Conservation (phyloP, 176 grass and related monocot species). For the Triticum aestivum region DNA sequence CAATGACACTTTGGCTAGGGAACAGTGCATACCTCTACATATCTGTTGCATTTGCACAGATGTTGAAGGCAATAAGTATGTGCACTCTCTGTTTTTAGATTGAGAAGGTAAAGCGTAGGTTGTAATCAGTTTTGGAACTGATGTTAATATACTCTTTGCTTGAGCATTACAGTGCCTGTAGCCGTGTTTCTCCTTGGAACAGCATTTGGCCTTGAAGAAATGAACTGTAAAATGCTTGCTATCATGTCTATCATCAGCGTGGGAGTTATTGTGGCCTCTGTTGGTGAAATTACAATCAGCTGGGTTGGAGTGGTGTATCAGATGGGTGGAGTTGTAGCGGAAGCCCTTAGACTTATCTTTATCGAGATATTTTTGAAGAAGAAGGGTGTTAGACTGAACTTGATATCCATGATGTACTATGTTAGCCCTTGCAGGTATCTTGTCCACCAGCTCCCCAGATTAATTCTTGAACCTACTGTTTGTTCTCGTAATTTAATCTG, state of each 20-base stretch:
- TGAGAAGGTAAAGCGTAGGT: neutral
- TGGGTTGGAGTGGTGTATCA: slow-evolving; percentile 98
- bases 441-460: slow-evolving; percentile 7
- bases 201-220: slow-evolving; percentile 86
- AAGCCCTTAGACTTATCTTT: slow-evolving; percentile 92
- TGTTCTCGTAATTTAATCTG: slow-evolving; percentile 18
- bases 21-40: slow-evolving; percentile 99
- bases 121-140: slow-evolving; percentile 2
- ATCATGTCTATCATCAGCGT: slow-evolving; percentile 94
- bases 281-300: slow-evolving; percentile 89
- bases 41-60: slow-evolving; percentile 99
- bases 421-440: slow-evolving; percentile 94
- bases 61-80: slow-evolving; percentile 99
- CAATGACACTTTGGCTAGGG: slow-evolving; percentile 97
- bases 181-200: slow-evolving; percentile 93
- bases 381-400: slow-evolving; percentile 87
- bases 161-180: slow-evolving; percentile 82
- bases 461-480: neutral
- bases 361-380: slow-evolving; percentile 99
- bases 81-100: slow-evolving; percentile 9
- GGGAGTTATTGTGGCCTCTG: slow-evolving; percentile 92
- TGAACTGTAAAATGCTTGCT: slow-evolving; percentile 84
- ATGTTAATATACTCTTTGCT: slow-evolving; percentile 14
- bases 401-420: slow-evolving; percentile 99
- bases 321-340: slow-evolving; percentile 94